A percentile compares a stretch with the other conserved stretches of the same genome.
Conservation (phyloP, 352 stramenopile genomes). For the Thraustochytrium striatum region DNA sequence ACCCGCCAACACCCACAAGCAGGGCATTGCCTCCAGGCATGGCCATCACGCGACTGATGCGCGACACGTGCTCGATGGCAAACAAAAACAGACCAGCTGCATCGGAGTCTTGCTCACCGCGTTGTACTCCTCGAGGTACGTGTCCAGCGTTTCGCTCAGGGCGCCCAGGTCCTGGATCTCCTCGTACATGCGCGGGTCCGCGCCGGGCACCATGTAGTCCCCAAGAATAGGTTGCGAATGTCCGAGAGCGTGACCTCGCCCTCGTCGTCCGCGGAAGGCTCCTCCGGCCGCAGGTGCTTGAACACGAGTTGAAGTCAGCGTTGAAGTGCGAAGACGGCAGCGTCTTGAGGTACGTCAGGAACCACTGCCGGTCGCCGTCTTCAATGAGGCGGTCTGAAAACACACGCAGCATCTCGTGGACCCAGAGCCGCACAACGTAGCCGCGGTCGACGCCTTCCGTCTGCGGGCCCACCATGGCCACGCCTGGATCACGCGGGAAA, state of each 20-base stretch:
- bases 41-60: constrained; percentile 52
- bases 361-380: constrained; percentile 73
- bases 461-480: constrained; percentile 73
- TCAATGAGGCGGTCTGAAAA: constrained; percentile 90
- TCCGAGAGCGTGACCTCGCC: constrained; percentile 53
- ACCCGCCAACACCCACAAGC: constrained; percentile 84
- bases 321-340: constrained; percentile 75
- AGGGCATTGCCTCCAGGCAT: constrained; percentile 74
- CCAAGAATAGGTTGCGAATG: constrained; percentile 81
- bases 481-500: constrained; percentile 90
- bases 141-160: constrained; percentile 75
- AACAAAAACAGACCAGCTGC: constrained; percentile 56
- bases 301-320: constrained; percentile 78
- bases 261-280: constrained; percentile 62
- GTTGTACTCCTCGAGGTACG: constrained; percentile 85
- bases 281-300: constrained; percentile 55
- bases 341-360: constrained; percentile 52
- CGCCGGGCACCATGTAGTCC: constrained; percentile 69
- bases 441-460: constrained; percentile 39
- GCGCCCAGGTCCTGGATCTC: constrained; percentile 68
- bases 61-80: constrained; percentile 54
- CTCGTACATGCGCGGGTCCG: constrained; percentile 66
- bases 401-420: constrained; percentile 86
- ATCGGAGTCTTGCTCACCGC: constrained; percentile 80
- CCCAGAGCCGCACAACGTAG: constrained; percentile 77